Evolutionary conservation across 2,329 filamentous ascomycete species (phyloP), one percentile per base, ranked within the genome.

Genomic region (Myotisia sp.): DNA sequence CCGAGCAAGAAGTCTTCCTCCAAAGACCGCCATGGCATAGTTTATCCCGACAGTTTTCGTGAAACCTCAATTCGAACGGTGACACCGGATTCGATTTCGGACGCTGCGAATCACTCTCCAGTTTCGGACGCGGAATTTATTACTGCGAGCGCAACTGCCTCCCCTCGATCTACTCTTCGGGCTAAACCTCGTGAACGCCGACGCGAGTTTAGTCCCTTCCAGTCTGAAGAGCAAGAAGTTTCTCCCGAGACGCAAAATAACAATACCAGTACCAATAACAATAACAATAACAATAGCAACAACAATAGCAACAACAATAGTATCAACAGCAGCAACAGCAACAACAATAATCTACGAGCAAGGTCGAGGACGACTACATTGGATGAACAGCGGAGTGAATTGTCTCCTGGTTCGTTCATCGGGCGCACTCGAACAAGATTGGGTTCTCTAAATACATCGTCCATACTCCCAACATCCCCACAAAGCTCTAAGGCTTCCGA

Each of bases 1-100:
- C 48, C 60, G 6, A 64, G 60, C 49, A 64, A 63, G 44, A 63
- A 64, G 41, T 61, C 60, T 20, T 60, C 60, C 18, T 64, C 60
- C 12, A 58, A 55, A 38, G 60, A 64, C 40, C 56, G 60, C 21
- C 59, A 62, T 46, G 60, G 59, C 29, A 60, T 59, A 44, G 52
- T 63, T 17, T 63, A 63, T 40, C 57, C 59, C 19, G 62, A 65
- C 41, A 60, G 50, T 37, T 60, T 63, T 41, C 54, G 53, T 38
- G 59, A 62, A 29, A 52, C 50, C 14, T 57, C 56, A 26, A 63
- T 64, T 38, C 58, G 62, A 41, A 57, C 61, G 10, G 60, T 63
- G 39, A 65, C 60, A 12, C 62, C 63, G 28, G 63, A 65, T 40
- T 56, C 59, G 26, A 40, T 40, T 29, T 47, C 51, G 29, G 54